Evolutionary conservation across 2,329 filamentous ascomycete genomes (phyloP).

Genomic region (Elsinoe ampelina): DNA sequence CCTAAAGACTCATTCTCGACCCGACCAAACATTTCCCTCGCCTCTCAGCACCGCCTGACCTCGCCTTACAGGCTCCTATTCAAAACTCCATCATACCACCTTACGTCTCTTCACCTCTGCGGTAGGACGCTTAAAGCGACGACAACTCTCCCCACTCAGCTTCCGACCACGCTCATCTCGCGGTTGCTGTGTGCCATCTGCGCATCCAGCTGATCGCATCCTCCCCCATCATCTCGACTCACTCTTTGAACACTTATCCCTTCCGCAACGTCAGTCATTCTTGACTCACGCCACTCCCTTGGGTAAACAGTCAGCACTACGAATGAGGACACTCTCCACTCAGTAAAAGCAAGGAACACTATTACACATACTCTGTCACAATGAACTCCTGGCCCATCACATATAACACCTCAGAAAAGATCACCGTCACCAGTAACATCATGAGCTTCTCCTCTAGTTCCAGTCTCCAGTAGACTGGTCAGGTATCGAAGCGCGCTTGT

Average conservation of each 20-base stretch:
- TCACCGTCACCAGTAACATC: neutral
- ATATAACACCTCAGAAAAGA: neutral
- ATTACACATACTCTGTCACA: conserved; percentile 4
- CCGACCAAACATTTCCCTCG: neutral
- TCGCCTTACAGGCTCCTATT: neutral
- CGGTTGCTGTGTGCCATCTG: conserved; percentile 11
- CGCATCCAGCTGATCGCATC: conserved; percentile 13
- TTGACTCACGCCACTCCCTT: conserved; percentile 7
- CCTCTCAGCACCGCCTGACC: neutral
- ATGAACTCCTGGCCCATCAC: conserved; percentile 6
- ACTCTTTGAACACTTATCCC: neutral
- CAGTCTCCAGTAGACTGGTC: conserved; percentile 13
- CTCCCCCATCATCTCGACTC: neutral
- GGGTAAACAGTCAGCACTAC: neutral
- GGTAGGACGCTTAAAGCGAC: conserved; percentile 12
- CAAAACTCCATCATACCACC: neutral
- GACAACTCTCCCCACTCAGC: conserved; percentile 6
- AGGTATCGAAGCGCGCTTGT: neutral
- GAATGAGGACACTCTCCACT: conserved; percentile 10
- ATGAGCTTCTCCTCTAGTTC: conserved; percentile 2
- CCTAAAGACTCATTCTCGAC: neutral
- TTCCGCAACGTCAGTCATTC: neutral
- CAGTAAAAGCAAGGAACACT: conserved; percentile 10
- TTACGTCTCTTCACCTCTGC: conserved; percentile 11
- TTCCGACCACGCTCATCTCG: conserved; percentile 1